phyloP scores from a whole-genome alignment of 1,284 basidiomycete genomes.

The Naganishia albida region DNA sequence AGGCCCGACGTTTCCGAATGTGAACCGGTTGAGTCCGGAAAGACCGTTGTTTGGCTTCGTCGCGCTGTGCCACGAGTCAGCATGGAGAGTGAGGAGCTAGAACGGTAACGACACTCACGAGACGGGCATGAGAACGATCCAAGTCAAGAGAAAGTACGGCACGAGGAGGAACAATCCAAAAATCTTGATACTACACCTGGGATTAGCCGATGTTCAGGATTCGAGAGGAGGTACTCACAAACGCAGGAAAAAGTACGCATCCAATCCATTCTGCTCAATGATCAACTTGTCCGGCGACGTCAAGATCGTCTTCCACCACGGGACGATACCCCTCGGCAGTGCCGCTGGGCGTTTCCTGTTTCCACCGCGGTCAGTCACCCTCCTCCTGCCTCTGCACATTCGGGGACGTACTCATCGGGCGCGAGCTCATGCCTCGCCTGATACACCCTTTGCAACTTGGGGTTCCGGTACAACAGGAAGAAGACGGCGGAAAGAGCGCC shows the following conservation, averaged over 20 bases:
- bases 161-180: constrained; percentile 66
- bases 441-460: constrained; percentile 45
- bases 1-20: constrained; percentile 72
- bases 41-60: constrained; percentile 57
- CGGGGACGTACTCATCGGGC: constrained; percentile 42
- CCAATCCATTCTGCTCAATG: constrained; percentile 73
- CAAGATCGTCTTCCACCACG: constrained; percentile 48
- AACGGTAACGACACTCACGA: too few relatives aligned
- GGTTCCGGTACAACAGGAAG: constrained; percentile 43
- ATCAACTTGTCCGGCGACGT: constrained; percentile 44
- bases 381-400: not conserved
- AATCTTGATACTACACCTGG: constrained; percentile 43
- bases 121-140: constrained; percentile 56
- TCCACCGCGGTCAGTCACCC: not conserved
- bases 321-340: constrained; percentile 39
- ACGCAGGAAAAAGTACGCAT: constrained; percentile 91
- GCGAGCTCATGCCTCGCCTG: constrained; percentile 48
- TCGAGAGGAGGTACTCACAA: constrained; percentile 52
- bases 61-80: constrained; percentile 47
- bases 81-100: too few relatives aligned
- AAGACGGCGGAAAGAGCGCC: constrained; percentile 45
- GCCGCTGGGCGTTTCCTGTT: constrained; percentile 41
- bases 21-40: constrained; percentile 71
- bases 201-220: not conserved
- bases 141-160: constrained; percentile 66